Base-by-base conservation (phyloP, 768 basidiomycete species). In the Asterophora parasitica region DNA sequence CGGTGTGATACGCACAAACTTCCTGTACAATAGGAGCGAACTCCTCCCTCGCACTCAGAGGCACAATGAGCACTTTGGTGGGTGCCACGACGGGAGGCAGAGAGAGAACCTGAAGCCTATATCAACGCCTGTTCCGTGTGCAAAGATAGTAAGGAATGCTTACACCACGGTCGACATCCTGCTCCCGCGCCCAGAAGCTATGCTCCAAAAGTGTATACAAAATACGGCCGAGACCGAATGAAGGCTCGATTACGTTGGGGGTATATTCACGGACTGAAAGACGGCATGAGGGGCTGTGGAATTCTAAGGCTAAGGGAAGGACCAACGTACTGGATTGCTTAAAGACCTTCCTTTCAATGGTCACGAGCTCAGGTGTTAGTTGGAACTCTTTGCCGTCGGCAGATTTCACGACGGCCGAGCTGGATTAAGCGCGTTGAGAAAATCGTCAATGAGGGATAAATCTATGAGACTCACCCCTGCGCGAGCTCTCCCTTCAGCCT, bases 241-340 rank as follows among this genome's bases (percentile, higher is more conserved):
- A 99, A 17, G 96, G 94, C 65, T 97, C 95, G 65, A 98, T 95
- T 66, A 99, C 96, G 67, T 97, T 98, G 31, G 95, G 96, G 46
- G 83, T 92, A 69, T 79, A 96, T 69, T 97, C 94, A 55, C 95
- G 90, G 55, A 91, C 93, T 96, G 61, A 31, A 48, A 48, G 45
- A 46, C 39, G 41, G 44, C 41, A 7, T 10, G n/a, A 38, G 26
- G 43, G 20, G 42, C 4, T 16, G 11, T 8, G 30, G 6, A 46
- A 35, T 23, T 23, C 6, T 23, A 39, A 20, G 17, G 15, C 30
- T 16, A 40, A 27, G 16, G 27, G 28, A 12, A 28, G n/a, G n/a
- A n/a, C n/a, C n/a, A n/a, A 75, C 82, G 53, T 55, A 88, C 95
- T 76, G 28, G 85, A 84, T 61, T 92, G 89, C 61, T 93, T 95